Evolutionary conservation across 176 grass and related monocot genomes (phyloP).

Genomic region (Aechmea fasciata): DNA sequence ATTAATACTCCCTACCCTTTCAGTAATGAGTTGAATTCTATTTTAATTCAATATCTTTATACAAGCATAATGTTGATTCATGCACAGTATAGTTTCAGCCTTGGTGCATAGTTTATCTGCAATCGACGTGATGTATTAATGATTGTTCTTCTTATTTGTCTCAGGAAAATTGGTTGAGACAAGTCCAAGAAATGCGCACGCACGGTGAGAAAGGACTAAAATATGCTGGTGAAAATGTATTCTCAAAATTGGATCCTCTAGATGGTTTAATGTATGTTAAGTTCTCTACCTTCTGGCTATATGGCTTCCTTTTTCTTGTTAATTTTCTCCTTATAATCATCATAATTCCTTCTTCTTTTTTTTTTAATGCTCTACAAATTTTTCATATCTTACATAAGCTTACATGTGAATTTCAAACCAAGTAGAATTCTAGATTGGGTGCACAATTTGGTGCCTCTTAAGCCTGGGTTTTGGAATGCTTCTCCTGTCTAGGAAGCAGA

Average conservation of each 20-base stretch:
- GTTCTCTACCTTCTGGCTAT: neutral
- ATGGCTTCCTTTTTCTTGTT: neutral
- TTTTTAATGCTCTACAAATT: neutral
- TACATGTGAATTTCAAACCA: neutral
- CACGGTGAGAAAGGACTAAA: constrained; percentile 81
- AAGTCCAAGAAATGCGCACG: constrained; percentile 81
- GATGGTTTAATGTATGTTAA: constrained; percentile 17
- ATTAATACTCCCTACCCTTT: too few species aligned
- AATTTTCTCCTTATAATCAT: neutral
- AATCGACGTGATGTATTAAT: neutral
- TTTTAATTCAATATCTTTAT: neutral
- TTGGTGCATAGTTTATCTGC: neutral
- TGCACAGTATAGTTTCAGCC: neutral
- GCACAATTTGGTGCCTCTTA: too few species aligned
- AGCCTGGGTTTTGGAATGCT: too few species aligned
- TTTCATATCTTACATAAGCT: neutral
- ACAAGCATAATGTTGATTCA: neutral
- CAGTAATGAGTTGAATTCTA: neutral
- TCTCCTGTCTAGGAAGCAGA: too few species aligned
- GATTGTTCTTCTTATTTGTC: neutral
- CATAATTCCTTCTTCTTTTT: neutral
- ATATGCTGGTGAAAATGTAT: constrained; percentile 33
- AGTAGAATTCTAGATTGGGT: neutral
- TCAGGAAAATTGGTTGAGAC: constrained; percentile 85
- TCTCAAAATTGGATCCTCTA: constrained; percentile 25